A percentile compares a stretch with the other conserved stretches of the same genome.
These are phyloP conservation scores for Phytophthora palmivora DNA, from an alignment of 352 stramenopile genomes.

Conservation along the genomic window DNA sequence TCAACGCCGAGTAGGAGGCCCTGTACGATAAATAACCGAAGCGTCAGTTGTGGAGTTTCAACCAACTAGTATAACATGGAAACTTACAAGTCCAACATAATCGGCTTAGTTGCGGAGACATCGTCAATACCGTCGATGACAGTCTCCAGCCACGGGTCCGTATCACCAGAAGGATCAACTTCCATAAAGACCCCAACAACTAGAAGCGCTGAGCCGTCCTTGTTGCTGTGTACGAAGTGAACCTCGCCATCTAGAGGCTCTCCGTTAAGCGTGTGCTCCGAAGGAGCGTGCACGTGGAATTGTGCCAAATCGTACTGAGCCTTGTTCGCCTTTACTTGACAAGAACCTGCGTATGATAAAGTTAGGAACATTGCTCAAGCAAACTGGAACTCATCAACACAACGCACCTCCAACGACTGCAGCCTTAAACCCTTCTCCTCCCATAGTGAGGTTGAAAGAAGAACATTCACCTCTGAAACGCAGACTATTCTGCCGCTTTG, in stretches of 20 bases:
- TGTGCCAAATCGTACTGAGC: constrained; percentile 36
- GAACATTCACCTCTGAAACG: constrained; percentile 27
- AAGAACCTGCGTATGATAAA: constrained; percentile 17
- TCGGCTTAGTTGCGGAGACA: constrained; percentile 15
- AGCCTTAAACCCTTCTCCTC: constrained; percentile 26
- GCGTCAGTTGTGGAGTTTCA: not conserved
- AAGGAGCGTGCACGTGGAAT: constrained; percentile 54
- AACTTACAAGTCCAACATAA: constrained; percentile 30
- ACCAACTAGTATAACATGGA: not conserved
- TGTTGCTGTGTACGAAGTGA: constrained; percentile 57
- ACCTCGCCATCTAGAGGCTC: constrained; percentile 45
- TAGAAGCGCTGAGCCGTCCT: constrained; percentile 34
- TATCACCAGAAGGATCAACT: constrained; percentile 21
- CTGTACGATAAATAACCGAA: constrained; percentile 10
- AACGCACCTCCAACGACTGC: constrained; percentile 20
- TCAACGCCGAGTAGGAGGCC: constrained; percentile 50
- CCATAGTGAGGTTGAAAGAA: constrained; percentile 30
- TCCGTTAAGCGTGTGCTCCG: constrained; percentile 56
- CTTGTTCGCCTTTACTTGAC: constrained; percentile 14
- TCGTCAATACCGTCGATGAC: constrained; percentile 39
- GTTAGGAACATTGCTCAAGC: not conserved
- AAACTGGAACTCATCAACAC: not conserved
- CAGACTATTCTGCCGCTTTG: constrained; percentile 14
- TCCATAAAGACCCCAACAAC: constrained; percentile 48
- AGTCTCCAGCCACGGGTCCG: constrained; percentile 40